Evolutionary conservation across 2,329 filamentous ascomycete species (phyloP).

Genomic region (Elsinoe australis): DNA sequence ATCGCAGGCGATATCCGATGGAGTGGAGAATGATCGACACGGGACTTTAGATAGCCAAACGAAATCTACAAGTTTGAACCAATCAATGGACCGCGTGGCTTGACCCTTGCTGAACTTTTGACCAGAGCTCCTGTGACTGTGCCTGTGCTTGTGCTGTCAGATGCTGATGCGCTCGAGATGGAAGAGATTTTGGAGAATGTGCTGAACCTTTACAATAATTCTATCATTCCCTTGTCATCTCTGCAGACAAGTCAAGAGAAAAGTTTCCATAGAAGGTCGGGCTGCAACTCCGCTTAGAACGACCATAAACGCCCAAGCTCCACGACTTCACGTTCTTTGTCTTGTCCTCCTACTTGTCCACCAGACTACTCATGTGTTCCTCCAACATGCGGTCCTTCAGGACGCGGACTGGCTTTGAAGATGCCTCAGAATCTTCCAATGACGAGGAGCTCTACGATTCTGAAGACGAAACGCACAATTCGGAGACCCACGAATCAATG

Average conservation of each 20-base stretch:
- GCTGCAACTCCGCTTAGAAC: not conserved
- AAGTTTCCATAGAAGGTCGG: no score
- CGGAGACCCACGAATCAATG: slow-evolving; percentile 3
- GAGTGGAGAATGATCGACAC: not conserved
- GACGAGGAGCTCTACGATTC: slow-evolving; percentile 16
- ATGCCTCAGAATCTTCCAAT: slow-evolving; percentile 3
- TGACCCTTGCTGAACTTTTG: slow-evolving; percentile 3
- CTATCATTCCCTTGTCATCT: no score
- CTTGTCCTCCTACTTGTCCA: not conserved
- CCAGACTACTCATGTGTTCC: slow-evolving; percentile 2
- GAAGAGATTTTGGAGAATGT: no score
- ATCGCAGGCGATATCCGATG: slow-evolving; percentile 10
- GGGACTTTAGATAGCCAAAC: slow-evolving; percentile 8
- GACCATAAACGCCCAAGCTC: not conserved
- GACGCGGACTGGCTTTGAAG: slow-evolving; percentile 8
- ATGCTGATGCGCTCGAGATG: no score
- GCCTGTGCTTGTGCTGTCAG: no score
- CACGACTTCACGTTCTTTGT: not conserved
- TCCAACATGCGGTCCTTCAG: slow-evolving; percentile 8
- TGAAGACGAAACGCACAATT: not conserved
- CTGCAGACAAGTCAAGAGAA: no score
- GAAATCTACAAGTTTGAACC: slow-evolving; percentile 1
- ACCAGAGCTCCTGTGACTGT: not conserved
- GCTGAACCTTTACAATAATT: no score
- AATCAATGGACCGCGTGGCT: not conserved